Conservation (phyloP, 169 alveolate species). For the Babesia ovis region DNA sequence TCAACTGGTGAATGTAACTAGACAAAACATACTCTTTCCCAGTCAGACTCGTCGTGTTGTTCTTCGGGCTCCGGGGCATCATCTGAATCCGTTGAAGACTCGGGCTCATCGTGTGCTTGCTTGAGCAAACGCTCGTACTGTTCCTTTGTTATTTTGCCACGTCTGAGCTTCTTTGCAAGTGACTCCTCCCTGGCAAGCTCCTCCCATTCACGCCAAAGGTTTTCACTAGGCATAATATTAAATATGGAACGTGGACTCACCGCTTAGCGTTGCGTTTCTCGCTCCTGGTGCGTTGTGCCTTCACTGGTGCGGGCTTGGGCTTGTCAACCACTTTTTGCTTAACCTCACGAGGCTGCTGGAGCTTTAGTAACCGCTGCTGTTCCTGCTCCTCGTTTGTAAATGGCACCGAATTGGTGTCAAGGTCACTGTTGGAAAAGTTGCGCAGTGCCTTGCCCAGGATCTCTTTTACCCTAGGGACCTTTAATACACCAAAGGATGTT, state of each 20-base stretch:
- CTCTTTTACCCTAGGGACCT: conserved; percentile 92
- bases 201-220: conserved; percentile 51
- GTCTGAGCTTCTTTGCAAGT: conserved; percentile 83
- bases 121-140: conserved; percentile 26
- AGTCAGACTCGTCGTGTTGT: conserved; percentile 23
- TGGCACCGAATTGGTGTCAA: conserved; percentile 38
- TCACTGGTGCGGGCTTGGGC: background rate
- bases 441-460: conserved; percentile 73
- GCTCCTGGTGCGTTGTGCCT: conserved; percentile 64
- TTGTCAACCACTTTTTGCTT: background rate
- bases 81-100: background rate
- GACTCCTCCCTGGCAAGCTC: conserved; percentile 70
- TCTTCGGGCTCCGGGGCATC: background rate
- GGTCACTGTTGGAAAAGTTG: conserved; percentile 35
- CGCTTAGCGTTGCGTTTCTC: conserved; percentile 76
- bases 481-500: conserved; percentile 85
- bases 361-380: conserved; percentile 22
- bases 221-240: background rate
- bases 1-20: background rate
- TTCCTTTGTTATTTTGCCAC: conserved; percentile 73
- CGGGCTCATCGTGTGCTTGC: background rate
- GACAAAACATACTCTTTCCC: conserved; percentile 21
- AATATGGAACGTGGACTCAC: background rate
- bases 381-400: conserved; percentile 49
- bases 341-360: conserved; percentile 1